A percentile compares a stretch with the other conserved stretches of the same genome.
Evolutionary conservation across 2,329 filamentous ascomycete species (phyloP).

Genomic region (Aureobasidium sp.): DNA sequence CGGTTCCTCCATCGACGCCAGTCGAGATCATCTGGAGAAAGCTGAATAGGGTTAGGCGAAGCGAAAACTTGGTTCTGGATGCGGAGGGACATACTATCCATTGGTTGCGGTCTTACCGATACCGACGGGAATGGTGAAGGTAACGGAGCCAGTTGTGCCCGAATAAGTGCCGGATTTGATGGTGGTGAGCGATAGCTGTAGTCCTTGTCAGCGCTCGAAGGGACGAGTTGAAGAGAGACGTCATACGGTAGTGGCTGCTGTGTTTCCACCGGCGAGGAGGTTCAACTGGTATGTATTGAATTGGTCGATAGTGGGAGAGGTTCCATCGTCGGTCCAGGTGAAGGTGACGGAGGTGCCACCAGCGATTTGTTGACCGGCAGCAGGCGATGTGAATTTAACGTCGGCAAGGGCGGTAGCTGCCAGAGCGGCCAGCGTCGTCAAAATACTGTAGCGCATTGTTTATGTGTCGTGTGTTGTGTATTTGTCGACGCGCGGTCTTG

Average conservation of each 20-base stretch:
- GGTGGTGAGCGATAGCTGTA: neutral
- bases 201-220: neutral
- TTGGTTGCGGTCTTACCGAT: neutral
- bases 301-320: slow-evolving; percentile 42
- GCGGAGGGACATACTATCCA: slow-evolving; percentile 19
- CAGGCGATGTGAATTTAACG: slow-evolving; percentile 48
- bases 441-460: slow-evolving; percentile 5
- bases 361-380: slow-evolving; percentile 43
- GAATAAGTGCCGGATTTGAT: neutral
- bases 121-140: neutral
- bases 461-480: neutral
- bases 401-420: slow-evolving; percentile 38
- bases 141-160: neutral
- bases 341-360: slow-evolving; percentile 47
- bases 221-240: too few relatives aligned
- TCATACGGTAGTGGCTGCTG: slow-evolving; percentile 39
- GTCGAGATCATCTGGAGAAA: slow-evolving; percentile 54
- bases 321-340: slow-evolving; percentile 51
- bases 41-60: slow-evolving; percentile 28
- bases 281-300: slow-evolving; percentile 51
- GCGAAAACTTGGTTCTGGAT: slow-evolving; percentile 21
- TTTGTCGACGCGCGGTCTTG: neutral
- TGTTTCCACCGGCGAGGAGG: slow-evolving; percentile 55
- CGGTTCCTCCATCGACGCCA: slow-evolving; percentile 46
- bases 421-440: slow-evolving; percentile 6